Conservation (phyloP, 129 eudicot genomes). For the Tagetes erecta region DNA sequence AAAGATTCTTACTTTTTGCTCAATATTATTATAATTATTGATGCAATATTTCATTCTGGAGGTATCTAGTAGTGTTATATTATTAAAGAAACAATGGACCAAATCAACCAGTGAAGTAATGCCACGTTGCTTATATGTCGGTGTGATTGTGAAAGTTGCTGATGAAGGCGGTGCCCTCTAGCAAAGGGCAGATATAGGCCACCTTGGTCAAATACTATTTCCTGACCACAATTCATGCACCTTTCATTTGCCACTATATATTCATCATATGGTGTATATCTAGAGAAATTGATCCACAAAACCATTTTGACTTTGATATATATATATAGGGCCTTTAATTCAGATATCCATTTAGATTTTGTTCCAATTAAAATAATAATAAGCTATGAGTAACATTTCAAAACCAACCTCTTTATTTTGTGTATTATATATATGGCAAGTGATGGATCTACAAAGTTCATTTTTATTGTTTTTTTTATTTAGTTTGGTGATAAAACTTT, state of each 20-base stretch:
- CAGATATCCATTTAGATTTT: neutral
- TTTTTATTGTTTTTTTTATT: neutral
- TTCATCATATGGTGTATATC: neutral
- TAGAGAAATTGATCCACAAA: neutral
- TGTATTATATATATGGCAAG: neutral
- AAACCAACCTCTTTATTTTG: neutral
- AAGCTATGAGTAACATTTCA: too few relatives aligned
- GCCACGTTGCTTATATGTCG: slow-evolving; percentile 31
- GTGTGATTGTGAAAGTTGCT: slow-evolving; percentile 21
- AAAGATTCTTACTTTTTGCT: slow-evolving; percentile 31
- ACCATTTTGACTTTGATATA: neutral
- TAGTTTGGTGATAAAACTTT: neutral
- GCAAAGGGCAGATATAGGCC: slow-evolving; percentile 27
- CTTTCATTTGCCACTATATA: slow-evolving; percentile 8
- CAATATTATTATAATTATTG: slow-evolving; percentile 5
- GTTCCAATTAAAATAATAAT: neutral
- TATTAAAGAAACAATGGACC: slow-evolving; percentile 38
- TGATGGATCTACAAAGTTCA: neutral
- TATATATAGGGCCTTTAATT: neutral
- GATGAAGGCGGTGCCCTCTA: slow-evolving; percentile 28
- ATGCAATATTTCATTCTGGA: slow-evolving; percentile 24
- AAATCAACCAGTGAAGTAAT: neutral
- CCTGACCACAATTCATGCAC: slow-evolving; percentile 34
- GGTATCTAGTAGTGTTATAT: slow-evolving; percentile 20
- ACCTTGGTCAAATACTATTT: slow-evolving; percentile 24